Base-by-base conservation (phyloP, 371 early-diverging fungal species). In the Apophysomyces variabilis region DNA sequence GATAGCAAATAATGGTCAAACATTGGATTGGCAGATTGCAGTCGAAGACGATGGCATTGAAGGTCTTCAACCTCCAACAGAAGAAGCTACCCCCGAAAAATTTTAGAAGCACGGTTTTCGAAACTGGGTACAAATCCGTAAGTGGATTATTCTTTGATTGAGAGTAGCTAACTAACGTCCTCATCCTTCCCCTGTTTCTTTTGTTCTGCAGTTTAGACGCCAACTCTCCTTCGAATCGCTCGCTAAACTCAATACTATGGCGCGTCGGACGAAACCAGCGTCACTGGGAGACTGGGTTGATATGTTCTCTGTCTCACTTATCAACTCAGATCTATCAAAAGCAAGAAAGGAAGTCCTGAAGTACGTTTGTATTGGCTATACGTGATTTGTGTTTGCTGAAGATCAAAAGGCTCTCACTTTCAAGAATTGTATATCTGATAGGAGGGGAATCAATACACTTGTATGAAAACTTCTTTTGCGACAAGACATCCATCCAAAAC, bases 371-470 rank as follows among this genome's bases (percentile, higher is more conserved):
- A 38, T 38, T 39, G 8, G 37, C 21, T 61, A 43, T 43, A 3
- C 43, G 14, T 38, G 11, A 61, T 35, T 32, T 1, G 0, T 36
- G 62, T 47, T 61, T 61, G 43, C 62, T 61, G 37, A 61, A 43
- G 21, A 32, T 61, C 44, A 26, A 46, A 61, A 61, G 36, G 35
- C 16, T 61, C 18, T 61, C 47, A 5, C 45, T 61, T 18, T 61
- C 47, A n/a, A 12, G 47, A 47, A 18, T 61, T 36, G 39, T 61
- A 46, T 46, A 61, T 61, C 18, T 61, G 43, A 32, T 61, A 18
- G 62, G 5, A 43, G 47, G 26, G 3, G 62, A 46, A 7, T 45
- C 21, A 38, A 35, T 36, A 61, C 47, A 7, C 11, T 13, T 61
- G 37, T 61, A 43, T 46, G 62, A 61, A 45, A 47, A 61, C 5